A percentile compares a stretch with the other conserved stretches of the same genome.
Evolutionary conservation across 2,329 filamentous ascomycete genomes (phyloP).

Genomic region (Calonectria hongkongensis): DNA sequence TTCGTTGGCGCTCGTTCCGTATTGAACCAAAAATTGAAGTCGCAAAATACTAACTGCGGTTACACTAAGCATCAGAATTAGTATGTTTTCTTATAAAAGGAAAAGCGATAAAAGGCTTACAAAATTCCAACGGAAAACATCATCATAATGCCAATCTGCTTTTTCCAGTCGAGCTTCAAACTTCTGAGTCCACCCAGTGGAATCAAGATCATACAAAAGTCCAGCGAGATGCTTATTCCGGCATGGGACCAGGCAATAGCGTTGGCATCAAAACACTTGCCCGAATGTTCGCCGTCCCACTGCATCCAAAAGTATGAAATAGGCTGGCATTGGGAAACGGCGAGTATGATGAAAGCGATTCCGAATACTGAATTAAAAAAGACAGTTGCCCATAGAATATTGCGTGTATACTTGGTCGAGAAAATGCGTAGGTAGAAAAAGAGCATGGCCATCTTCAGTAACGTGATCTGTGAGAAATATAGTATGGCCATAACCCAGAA

Average conservation of each 20-base stretch:
- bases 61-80: not conserved
- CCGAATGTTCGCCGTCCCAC: conserved; percentile 31
- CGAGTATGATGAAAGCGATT: conserved; percentile 15
- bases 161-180: not conserved
- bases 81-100: not conserved
- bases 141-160: not conserved
- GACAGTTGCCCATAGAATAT: conserved; percentile 38
- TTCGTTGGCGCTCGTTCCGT: not conserved
- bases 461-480: conserved; percentile 34
- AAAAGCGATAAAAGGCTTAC: not conserved
- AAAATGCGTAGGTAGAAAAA: conserved; percentile 45
- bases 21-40: conserved; percentile 11
- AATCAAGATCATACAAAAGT: conserved; percentile 11
- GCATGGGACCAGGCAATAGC: conserved; percentile 39
- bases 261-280: conserved; percentile 30
- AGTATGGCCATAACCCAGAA: conserved; percentile 36
- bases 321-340: conserved; percentile 30
- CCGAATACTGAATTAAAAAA: not conserved
- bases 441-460: conserved; percentile 35
- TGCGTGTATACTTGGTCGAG: not conserved
- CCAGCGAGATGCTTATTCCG: conserved; percentile 29
- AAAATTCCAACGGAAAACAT: conserved; percentile 20
- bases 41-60: not conserved
- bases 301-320: conserved; percentile 40
- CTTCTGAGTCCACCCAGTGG: not conserved